A percentile compares a stretch with the other conserved stretches of the same genome.
Evolutionary conservation across 306 rosid genomes (phyloP).

Genomic region (cucumber (Cucumis sativus)): DNA sequence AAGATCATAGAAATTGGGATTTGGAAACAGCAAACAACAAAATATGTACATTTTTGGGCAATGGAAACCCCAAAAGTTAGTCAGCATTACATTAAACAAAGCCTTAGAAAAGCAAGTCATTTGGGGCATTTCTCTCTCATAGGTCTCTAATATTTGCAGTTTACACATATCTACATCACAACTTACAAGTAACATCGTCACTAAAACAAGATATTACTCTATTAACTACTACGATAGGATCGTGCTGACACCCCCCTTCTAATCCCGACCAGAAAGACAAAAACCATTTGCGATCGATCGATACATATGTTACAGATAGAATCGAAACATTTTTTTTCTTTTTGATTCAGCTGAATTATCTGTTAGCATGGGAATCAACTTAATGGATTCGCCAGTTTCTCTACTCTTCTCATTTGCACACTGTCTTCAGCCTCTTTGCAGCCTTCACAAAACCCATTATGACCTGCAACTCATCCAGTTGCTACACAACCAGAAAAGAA

Average conservation of each 20-base stretch:
- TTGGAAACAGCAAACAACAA: background rate
- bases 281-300: background rate
- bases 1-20: background rate
- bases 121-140: background rate
- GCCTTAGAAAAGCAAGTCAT: background rate
- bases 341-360: background rate
- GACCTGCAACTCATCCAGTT: slow-evolving; percentile 97
- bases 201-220: slow-evolving; percentile 12
- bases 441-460: slow-evolving; percentile 88
- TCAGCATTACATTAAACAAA: slow-evolving; percentile 4
- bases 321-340: background rate
- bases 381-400: background rate
- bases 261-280: background rate
- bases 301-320: slow-evolving; percentile 7
- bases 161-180: slow-evolving; percentile 6
- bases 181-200: slow-evolving; percentile 7
- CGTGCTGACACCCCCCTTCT: background rate
- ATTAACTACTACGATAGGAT: slow-evolving; percentile 1
- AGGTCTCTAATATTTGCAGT: slow-evolving; percentile 7
- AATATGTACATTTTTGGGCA: slow-evolving; percentile 2
- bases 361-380: background rate
- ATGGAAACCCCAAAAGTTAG: background rate
- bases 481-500: slow-evolving; percentile 28
- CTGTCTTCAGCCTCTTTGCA: slow-evolving; percentile 78
- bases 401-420: slow-evolving; percentile 59